Conservation (phyloP, 2,329 filamentous ascomycete genomes). For the Colletotrichum lentis region DNA sequence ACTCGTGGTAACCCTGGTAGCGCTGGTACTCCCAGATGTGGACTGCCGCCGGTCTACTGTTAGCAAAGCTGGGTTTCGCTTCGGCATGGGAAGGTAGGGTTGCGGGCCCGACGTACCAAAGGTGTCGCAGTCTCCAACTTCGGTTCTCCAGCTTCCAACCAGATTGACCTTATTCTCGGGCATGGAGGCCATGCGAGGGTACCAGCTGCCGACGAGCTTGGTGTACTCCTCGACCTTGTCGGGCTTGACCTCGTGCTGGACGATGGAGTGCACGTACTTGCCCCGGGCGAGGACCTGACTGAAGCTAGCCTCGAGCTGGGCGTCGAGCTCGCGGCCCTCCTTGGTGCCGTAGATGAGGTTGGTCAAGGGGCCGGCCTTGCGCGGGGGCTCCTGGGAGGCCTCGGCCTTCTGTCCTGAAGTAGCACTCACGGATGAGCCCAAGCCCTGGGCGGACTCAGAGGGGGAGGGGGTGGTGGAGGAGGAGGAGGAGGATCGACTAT, state of each 20-base stretch:
- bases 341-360: conserved; percentile 97
- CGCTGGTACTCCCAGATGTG: conserved; percentile 99
- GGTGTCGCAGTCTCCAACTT: conserved; percentile 96
- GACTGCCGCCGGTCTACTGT: conserved; percentile 62
- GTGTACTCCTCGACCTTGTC: conserved; percentile 97
- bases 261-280: conserved; percentile 98
- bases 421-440: conserved; percentile 72
- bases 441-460: conserved; percentile 55
- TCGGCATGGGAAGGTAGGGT: neutral
- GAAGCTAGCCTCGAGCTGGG: conserved; percentile 95
- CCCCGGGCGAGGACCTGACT: conserved; percentile 92
- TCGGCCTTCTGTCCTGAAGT: conserved; percentile 66
- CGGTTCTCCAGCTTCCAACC: conserved; percentile 97
- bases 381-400: conserved; percentile 63
- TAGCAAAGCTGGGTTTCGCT: conserved; percentile 20
- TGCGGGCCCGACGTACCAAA: conserved; percentile 72
- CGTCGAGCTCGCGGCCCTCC: conserved; percentile 91
- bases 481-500: conserved; percentile 45
- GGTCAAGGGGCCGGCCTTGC: conserved; percentile 77
- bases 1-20: conserved; percentile 94
- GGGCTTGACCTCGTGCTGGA: conserved; percentile 94
- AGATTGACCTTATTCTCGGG: conserved; percentile 94
- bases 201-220: conserved; percentile 87
- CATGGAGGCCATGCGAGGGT: conserved; percentile 84
- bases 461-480: conserved; percentile 47